Evolutionary conservation across 805 yeast genomes (phyloP).

Genomic region (Brettanomyces naardenensis): DNA sequence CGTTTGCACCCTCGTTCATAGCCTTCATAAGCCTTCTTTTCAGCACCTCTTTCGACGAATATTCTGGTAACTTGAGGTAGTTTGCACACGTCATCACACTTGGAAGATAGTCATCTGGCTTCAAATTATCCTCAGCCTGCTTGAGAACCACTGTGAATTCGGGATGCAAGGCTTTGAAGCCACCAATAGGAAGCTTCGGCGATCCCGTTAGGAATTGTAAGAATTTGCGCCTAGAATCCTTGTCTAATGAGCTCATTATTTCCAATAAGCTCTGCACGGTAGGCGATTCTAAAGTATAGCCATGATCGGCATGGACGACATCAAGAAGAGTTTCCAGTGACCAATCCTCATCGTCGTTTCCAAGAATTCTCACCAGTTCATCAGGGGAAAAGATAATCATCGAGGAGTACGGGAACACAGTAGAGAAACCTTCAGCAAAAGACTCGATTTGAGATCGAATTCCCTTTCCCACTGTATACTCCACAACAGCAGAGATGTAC

Average conservation of each 20-base stretch:
- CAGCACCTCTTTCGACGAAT: constrained; percentile 57
- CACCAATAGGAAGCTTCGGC: constrained; percentile 90
- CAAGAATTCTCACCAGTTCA: constrained; percentile 69
- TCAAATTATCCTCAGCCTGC: constrained; percentile 60
- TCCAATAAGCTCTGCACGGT: constrained; percentile 55
- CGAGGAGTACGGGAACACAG: constrained; percentile 72
- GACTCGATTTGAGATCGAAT: constrained; percentile 54
- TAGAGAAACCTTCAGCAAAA: constrained; percentile 74
- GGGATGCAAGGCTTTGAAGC: constrained; percentile 77
- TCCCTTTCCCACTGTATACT: constrained; percentile 55
- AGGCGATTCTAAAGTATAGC: constrained; percentile 64
- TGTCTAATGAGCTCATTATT: constrained; percentile 48
- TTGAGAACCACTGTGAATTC: constrained; percentile 82
- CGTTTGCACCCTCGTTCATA: constrained; percentile 79
- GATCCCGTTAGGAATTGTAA: constrained; percentile 88
- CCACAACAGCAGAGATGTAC: constrained; percentile 51
- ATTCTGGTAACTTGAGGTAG: constrained; percentile 82
- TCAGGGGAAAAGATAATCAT: constrained; percentile 61
- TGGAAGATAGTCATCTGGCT: constrained; percentile 77
- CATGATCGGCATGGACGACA: constrained; percentile 80
- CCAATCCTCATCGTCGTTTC: constrained; percentile 87
- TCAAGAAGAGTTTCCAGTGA: constrained; percentile 48
- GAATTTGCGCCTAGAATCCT: constrained; percentile 58
- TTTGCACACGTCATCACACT: constrained; percentile 99
- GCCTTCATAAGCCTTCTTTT: constrained; percentile 55